Conservation (phyloP, 1,284 basidiomycete species). For the Rhodofomes roseus region DNA sequence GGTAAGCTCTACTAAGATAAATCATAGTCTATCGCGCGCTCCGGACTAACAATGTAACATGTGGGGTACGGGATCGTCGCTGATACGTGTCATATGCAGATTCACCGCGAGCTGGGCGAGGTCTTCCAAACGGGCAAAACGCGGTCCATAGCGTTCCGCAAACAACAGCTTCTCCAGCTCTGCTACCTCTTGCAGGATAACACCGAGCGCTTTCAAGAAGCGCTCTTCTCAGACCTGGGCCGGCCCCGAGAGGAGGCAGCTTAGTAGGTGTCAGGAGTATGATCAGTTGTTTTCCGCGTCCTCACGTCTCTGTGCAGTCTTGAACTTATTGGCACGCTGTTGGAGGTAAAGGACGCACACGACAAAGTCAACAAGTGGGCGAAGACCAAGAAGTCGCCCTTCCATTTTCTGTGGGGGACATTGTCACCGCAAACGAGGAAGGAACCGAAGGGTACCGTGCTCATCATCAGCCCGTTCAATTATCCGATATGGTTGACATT, state of each 20-base stretch:
- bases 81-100: conserved; percentile 38
- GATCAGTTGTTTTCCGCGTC: neutral
- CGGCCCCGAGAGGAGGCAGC: conserved; percentile 49
- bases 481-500: conserved; percentile 49
- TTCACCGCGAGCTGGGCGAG: conserved; percentile 46
- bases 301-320: conserved; percentile 34
- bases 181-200: conserved; percentile 70
- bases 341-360: conserved; percentile 64
- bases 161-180: conserved; percentile 63
- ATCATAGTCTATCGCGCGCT: too few species aligned
- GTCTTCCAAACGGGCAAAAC: conserved; percentile 61
- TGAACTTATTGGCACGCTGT: conserved; percentile 49
- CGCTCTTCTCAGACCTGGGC: conserved; percentile 54
- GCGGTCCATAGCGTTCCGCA: conserved; percentile 56
- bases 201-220: conserved; percentile 46
- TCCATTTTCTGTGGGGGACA: conserved; percentile 36
- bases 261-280: conserved; percentile 46
- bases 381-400: conserved; percentile 58
- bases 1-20: neutral
- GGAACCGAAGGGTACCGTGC: conserved; percentile 73
- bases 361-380: conserved; percentile 75
- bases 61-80: too few species aligned
- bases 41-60: too few species aligned
- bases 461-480: conserved; percentile 70
- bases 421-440: conserved; percentile 69